phyloP scores from a whole-genome alignment of 768 basidiomycete species.

The Suillus weaverae region DNA sequence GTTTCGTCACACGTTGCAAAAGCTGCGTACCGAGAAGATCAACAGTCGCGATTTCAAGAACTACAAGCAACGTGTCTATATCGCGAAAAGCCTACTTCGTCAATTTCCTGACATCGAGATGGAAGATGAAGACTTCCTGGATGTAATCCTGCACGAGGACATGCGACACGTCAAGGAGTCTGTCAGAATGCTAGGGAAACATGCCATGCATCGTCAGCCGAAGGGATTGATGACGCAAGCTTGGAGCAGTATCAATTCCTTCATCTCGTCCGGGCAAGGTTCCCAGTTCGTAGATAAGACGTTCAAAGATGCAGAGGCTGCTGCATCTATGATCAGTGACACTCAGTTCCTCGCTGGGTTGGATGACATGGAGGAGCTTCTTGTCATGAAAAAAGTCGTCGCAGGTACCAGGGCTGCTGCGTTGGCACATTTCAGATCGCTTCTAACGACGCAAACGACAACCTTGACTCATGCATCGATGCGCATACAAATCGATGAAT shows the following conservation, averaged over 20 bases:
- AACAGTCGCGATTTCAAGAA: conserved; percentile 8
- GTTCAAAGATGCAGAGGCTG: conserved; percentile 3
- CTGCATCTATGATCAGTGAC: conserved; percentile 10
- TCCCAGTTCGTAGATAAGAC: conserved; percentile 4
- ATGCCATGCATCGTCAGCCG: neutral
- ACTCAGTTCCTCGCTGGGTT: conserved; percentile 16
- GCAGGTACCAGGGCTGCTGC: neutral
- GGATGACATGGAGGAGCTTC: conserved; percentile 5
- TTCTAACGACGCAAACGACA: neutral
- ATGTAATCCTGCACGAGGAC: conserved; percentile 9
- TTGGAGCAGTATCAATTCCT: neutral
- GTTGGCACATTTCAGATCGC: neutral
- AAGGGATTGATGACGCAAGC: neutral
- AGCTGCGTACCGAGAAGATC: conserved; percentile 10
- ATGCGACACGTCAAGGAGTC: conserved; percentile 3
- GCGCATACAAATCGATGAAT: conserved; percentile 11
- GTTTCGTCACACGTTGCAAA: neutral
- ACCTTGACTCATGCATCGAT: conserved; percentile 11
- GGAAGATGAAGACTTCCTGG: neutral
- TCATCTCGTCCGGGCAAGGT: neutral
- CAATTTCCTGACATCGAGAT: conserved; percentile 5
- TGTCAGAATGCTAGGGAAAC: neutral
- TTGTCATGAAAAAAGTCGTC: conserved; percentile 2
- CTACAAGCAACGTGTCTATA: conserved; percentile 19
- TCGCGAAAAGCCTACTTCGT: conserved; percentile 7